Evolutionary conservation across 805 yeast species (phyloP).

Genomic region (Metschnikowia chrysomelidarum): DNA sequence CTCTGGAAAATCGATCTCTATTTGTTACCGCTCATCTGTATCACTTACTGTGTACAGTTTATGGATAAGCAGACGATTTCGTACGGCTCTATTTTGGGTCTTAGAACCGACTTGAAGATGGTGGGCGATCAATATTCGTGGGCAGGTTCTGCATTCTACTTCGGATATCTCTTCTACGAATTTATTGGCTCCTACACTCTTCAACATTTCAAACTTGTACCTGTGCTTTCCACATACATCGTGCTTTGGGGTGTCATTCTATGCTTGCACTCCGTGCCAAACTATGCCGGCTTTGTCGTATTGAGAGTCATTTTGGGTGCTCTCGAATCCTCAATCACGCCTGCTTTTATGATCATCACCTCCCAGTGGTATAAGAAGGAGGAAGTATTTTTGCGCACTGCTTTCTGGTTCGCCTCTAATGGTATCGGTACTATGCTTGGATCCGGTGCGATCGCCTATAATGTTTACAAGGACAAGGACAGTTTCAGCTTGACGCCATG

Average conservation of each 20-base stretch:
- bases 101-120: constrained; percentile 37
- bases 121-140: constrained; percentile 29
- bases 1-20: constrained; percentile 34
- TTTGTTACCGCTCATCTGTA: constrained; percentile 50
- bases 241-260: constrained; percentile 15
- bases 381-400: constrained; percentile 32
- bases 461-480: constrained; percentile 41
- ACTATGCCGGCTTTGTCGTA: constrained; percentile 12
- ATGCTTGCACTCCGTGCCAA: constrained; percentile 11
- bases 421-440: constrained; percentile 29
- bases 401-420: constrained; percentile 34
- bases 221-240: constrained; percentile 6
- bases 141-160: constrained; percentile 21
- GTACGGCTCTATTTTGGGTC: constrained; percentile 54
- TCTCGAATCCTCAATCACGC: constrained; percentile 12
- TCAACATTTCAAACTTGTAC: constrained; percentile 9
- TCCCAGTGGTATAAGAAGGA: constrained; percentile 53
- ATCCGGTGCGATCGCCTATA: constrained; percentile 51
- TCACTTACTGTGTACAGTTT: constrained; percentile 50
- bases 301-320: constrained; percentile 13
- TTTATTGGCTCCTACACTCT: constrained; percentile 10
- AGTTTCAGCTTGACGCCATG: constrained; percentile 42
- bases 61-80: constrained; percentile 59
- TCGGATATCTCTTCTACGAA: constrained; percentile 13
- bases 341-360: constrained; percentile 37